Percentiles rank a stretch among this genome's conserved stretches.
phyloP scores from a whole-genome alignment of 805 yeast genomes.

The Tetrapisispora taiwanensis region DNA sequence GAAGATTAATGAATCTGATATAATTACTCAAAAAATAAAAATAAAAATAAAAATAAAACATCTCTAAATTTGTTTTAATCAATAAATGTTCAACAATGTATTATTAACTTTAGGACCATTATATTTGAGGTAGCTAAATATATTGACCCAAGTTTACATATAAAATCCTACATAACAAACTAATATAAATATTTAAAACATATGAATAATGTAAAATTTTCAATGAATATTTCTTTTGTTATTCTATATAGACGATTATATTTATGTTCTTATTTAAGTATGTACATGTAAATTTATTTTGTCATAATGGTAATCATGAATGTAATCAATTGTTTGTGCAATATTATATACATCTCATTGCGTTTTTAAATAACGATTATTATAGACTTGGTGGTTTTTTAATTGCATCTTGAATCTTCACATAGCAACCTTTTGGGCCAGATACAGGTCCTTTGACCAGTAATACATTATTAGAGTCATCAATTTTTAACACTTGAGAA shows the following conservation, averaged over 20 bases:
- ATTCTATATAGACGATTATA: background rate
- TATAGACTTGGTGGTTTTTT: conserved; percentile 26
- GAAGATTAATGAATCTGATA: no score
- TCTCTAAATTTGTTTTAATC: background rate
- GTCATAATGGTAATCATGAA: background rate
- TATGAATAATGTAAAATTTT: background rate
- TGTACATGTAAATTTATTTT: background rate
- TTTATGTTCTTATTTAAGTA: background rate
- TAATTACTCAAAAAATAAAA: no score
- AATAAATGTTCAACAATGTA: background rate
- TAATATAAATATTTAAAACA: no score
- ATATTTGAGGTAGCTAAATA: no score
- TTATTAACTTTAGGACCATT: no score
- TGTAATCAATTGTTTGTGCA: background rate
- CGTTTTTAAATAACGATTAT: background rate
- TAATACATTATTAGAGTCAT: conserved; percentile 71
- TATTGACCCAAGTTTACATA: background rate
- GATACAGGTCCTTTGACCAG: conserved; percentile 84
- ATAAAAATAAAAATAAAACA: background rate
- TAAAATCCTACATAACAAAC: no score
- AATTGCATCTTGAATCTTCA: conserved; percentile 72
- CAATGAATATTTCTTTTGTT: background rate
- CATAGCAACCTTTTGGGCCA: conserved; percentile 71
- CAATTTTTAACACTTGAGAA: conserved; percentile 64
- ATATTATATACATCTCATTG: background rate